Conservation (phyloP, 768 basidiomycete genomes). For the Termitomyces sp. region DNA sequence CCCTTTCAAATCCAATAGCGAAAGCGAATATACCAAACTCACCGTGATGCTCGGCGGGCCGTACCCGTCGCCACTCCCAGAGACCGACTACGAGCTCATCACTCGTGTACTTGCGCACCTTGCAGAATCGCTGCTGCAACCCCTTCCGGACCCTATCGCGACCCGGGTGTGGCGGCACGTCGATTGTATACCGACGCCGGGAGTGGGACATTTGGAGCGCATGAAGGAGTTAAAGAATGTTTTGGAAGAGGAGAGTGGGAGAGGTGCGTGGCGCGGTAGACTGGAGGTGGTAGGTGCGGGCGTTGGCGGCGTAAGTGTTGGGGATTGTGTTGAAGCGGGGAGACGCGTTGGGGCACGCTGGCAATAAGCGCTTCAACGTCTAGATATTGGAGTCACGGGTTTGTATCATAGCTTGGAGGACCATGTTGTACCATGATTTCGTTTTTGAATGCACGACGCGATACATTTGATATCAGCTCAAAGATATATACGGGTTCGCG, state of each 20-base stretch:
- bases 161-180: constrained; percentile 51
- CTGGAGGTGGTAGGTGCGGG: constrained; percentile 81
- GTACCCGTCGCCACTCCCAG: constrained; percentile 35
- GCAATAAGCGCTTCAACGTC: constrained; percentile 11
- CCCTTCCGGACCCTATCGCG: constrained; percentile 54
- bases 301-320: constrained; percentile 82
- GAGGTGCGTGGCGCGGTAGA: constrained; percentile 18
- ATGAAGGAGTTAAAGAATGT: constrained; percentile 55
- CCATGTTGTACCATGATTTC: background rate
- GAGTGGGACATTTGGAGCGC: constrained; percentile 68
- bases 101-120: constrained; percentile 32
- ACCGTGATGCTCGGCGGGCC: constrained; percentile 93
- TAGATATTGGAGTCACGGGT: background rate
- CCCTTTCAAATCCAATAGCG: background rate
- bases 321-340: constrained; percentile 80
- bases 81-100: constrained; percentile 17
- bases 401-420: background rate
- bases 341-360: constrained; percentile 49
- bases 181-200: constrained; percentile 76
- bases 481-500: no score
- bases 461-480: background rate
- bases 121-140: constrained; percentile 40
- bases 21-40: constrained; percentile 59
- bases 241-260: constrained; percentile 42
- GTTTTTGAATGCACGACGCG: background rate